phyloP scores from a whole-genome alignment of 2,329 filamentous ascomycete species.

The Fusarium fracticaudum region DNA sequence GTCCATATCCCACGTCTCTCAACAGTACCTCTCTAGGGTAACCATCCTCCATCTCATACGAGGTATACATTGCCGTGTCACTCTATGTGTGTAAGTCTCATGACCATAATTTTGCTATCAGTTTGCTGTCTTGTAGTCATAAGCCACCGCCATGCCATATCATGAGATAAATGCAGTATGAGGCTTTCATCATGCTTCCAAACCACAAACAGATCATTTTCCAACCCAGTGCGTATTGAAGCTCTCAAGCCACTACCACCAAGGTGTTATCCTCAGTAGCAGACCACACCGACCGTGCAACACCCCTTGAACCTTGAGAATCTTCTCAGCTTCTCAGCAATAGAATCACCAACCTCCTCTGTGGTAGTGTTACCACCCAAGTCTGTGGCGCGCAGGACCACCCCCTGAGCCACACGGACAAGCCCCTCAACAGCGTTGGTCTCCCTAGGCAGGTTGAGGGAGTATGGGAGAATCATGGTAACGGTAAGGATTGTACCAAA shows the following conservation, averaged over 20 bases:
- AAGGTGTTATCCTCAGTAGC: neutral
- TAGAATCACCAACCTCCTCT: constrained; percentile 77
- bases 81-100: neutral
- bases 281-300: neutral
- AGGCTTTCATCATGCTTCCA: neutral
- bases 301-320: constrained; percentile 60
- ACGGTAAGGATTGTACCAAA: constrained; percentile 82
- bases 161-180: neutral
- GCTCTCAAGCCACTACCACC: neutral
- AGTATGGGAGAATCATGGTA: constrained; percentile 97
- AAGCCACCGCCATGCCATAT: neutral
- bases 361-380: constrained; percentile 83
- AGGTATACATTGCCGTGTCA: neutral
- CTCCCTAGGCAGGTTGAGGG: constrained; percentile 80
- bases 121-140: neutral
- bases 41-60: neutral
- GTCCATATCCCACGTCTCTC: neutral
- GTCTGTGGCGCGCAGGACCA: constrained; percentile 81
- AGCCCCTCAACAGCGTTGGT: constrained; percentile 83
- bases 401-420: constrained; percentile 82
- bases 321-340: constrained; percentile 75
- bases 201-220: constrained; percentile 5
- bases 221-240: neutral
- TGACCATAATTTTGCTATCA: neutral
- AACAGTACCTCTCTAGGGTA: neutral